phyloP scores from a whole-genome alignment of 495 filamentous ascomycete species.

The Penicillium simplicissimum region DNA sequence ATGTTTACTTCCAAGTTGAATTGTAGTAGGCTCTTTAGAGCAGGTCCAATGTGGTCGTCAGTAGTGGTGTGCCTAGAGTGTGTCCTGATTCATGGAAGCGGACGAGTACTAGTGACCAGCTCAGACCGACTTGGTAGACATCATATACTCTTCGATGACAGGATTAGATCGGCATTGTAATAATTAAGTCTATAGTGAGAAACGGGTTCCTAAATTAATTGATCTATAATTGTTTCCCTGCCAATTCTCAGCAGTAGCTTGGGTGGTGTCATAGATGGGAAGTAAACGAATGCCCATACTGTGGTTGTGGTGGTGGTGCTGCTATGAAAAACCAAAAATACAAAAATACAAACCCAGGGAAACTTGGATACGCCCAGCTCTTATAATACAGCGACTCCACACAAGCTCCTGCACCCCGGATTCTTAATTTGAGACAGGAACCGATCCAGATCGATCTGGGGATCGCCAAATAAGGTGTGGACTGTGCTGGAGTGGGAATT shows the following conservation, averaged over 20 bases:
- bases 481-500: conserved; percentile 20
- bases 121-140: too few species aligned
- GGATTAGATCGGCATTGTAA: too few species aligned
- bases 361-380: background rate
- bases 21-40: too few species aligned
- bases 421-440: conserved; percentile 9
- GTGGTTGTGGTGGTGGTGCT: background rate
- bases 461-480: conserved; percentile 27
- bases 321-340: conserved; percentile 14
- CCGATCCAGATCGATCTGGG: conserved; percentile 6
- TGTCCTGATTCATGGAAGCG: too few species aligned
- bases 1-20: background rate
- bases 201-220: too few species aligned
- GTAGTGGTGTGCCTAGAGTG: too few species aligned
- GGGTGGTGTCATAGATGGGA: too few species aligned
- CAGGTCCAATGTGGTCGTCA: too few species aligned
- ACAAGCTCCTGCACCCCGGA: conserved; percentile 33
- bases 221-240: background rate
- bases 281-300: background rate
- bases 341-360: background rate
- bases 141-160: too few species aligned
- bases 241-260: background rate
- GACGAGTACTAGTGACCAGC: too few species aligned
- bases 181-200: too few species aligned
- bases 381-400: conserved; percentile 24